phyloP scores from a whole-genome alignment of 2,329 filamentous ascomycete species.

The Alternaria sp. region DNA sequence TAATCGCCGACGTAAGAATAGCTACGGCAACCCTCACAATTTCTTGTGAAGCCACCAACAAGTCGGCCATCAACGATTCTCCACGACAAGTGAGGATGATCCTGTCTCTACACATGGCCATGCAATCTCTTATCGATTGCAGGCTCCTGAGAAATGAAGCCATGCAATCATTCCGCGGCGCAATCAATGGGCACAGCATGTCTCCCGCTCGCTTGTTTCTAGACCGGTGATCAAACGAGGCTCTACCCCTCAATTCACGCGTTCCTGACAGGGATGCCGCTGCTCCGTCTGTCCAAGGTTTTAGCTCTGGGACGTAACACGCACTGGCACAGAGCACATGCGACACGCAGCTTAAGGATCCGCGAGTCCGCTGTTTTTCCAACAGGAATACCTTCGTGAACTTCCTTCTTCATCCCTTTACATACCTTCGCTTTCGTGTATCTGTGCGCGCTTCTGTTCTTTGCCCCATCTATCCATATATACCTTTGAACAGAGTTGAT shows the following conservation, averaged over 20 bases:
- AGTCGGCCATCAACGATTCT: not conserved
- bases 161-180: slow-evolving; percentile 28
- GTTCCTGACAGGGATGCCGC: slow-evolving; percentile 16
- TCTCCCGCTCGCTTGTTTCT: slow-evolving; percentile 35
- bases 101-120: not conserved
- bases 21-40: slow-evolving; percentile 2
- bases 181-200: not conserved
- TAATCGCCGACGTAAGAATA: slow-evolving; percentile 3
- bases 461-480: slow-evolving; percentile 1
- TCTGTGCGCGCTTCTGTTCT: slow-evolving; percentile 1
- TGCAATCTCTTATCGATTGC: slow-evolving; percentile 20
- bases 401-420: slow-evolving; percentile 16
- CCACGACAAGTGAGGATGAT: slow-evolving; percentile 4
- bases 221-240: slow-evolving; percentile 39
- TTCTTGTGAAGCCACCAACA: not conserved
- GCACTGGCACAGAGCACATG: slow-evolving; percentile 25
- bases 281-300: slow-evolving; percentile 6
- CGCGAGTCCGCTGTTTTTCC: slow-evolving; percentile 1
- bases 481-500: slow-evolving; percentile 17
- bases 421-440: slow-evolving; percentile 17
- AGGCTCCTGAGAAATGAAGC: slow-evolving; percentile 12
- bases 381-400: slow-evolving; percentile 2
- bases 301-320: slow-evolving; percentile 24
- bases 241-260: slow-evolving; percentile 16
- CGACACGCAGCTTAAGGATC: slow-evolving; percentile 22